These are phyloP conservation scores for Rosa rugosa DNA, from an alignment of 306 rosid genomes.

Conservation along the genomic window DNA sequence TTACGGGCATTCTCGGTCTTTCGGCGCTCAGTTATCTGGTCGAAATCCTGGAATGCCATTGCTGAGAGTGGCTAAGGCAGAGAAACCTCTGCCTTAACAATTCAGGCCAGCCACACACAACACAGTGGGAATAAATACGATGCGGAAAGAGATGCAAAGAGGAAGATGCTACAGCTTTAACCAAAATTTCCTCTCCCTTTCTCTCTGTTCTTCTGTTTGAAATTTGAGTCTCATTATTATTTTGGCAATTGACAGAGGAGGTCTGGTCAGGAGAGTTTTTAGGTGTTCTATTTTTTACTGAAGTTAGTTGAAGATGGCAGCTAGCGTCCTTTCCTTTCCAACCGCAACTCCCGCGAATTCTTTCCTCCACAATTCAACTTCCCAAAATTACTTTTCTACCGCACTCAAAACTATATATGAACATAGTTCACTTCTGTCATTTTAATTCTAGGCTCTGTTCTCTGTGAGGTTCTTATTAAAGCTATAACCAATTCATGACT, in stretches of 20 bases:
- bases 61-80: slow-evolving; percentile 66
- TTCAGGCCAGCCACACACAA: slow-evolving; percentile 23
- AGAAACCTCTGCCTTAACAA: slow-evolving; percentile 78
- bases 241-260: slow-evolving; percentile 19
- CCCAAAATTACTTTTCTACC: slow-evolving; percentile 16
- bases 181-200: slow-evolving; percentile 7
- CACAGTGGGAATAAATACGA: slow-evolving; percentile 2
- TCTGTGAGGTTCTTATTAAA: slow-evolving; percentile 11
- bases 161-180: neutral
- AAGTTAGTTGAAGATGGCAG: slow-evolving; percentile 32
- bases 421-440: neutral
- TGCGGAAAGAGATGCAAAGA: slow-evolving; percentile 3
- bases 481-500: neutral
- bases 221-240: slow-evolving; percentile 16
- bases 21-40: slow-evolving; percentile 62
- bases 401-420: neutral
- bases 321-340: slow-evolving; percentile 11
- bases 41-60: slow-evolving; percentile 94
- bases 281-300: slow-evolving; percentile 43
- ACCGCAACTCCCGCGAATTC: slow-evolving; percentile 30
- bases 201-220: slow-evolving; percentile 4
- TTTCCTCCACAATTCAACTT: slow-evolving; percentile 3
- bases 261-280: slow-evolving; percentile 56
- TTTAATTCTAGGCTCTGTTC: neutral
- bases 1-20: slow-evolving; percentile 50